Base-by-base conservation (phyloP, 2,329 filamentous ascomycete genomes). In the Xylariaceae sp. region DNA sequence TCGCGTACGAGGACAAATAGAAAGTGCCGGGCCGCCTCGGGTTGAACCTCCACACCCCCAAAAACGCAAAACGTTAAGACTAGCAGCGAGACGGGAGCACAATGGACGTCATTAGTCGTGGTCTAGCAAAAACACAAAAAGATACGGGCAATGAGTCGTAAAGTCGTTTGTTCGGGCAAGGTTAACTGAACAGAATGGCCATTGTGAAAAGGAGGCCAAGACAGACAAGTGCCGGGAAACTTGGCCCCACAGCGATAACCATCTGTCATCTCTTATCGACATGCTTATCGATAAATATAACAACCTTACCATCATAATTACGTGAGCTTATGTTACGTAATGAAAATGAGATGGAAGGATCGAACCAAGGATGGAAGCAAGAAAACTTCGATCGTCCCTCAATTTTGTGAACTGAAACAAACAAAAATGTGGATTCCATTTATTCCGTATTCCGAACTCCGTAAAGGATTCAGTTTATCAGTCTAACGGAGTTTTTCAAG, bases 191-290 rank as follows among this genome's bases (percentile, higher is more conserved):
- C 10, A 51, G 30, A 45, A 52, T 34, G 18, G 23, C 34, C 42
- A 10, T 39, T 47, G 23, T 7, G 53, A 51, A 56, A 61, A 56
- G 52, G 61, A 58, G 61, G 56, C 53, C 9, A 18, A 15, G n/a
- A 55, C 57, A n/a, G n/a, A 55, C 57, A n/a, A 57, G 39, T 60
- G 51, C 55, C 37, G 23, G 42, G n/a, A 49, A 44, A 56, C 39
- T 15, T 48, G 9, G 58, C 52, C 60, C 60, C 58, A 60, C 55
- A 23, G 35, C 52, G 48, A 15, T 17, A 52, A 44, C 10, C 13
- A 34, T 53, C 17, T 17, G 45, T 48, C 30, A 48, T 52, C 53
- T 35, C 47, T 58, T 54, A 51, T 55, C 52, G 35, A 13, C 1
- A 10, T 4, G 9, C 49, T 53, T 60, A 60, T 60, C 51, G 58